Conservation (phyloP, 1,139 yeast genomes). For the Pichia sorboxylosa region DNA sequence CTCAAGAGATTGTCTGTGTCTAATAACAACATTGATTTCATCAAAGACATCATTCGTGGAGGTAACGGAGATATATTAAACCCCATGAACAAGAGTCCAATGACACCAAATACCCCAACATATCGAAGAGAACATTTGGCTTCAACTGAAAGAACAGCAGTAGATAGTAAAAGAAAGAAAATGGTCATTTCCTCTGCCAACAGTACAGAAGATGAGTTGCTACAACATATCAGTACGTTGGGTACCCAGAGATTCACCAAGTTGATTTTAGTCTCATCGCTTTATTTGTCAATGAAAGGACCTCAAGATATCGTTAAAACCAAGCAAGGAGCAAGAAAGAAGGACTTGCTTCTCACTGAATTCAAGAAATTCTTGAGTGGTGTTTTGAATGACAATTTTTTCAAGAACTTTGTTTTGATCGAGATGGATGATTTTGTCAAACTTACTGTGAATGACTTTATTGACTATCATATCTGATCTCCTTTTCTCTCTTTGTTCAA, state of each 20-base stretch:
- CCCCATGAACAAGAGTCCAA: neutral
- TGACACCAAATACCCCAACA: neutral
- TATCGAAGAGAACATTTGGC: too few relatives aligned
- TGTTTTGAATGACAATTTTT: conserved; percentile 16
- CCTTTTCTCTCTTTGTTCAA: too few relatives aligned
- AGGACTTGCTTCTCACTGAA: conserved; percentile 17
- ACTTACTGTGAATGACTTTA: conserved; percentile 21
- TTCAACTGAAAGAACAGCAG: neutral
- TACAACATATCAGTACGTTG: conserved; percentile 8
- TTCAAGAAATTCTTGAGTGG: conserved; percentile 20
- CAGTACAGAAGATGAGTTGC: conserved; percentile 6
- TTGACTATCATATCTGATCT: conserved; percentile 20
- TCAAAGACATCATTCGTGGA: conserved; percentile 2
- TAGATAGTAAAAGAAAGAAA: conserved; percentile 1
- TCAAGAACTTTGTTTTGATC: conserved; percentile 17
- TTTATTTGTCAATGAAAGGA: conserved; percentile 10
- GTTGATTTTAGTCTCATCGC: conserved; percentile 12
- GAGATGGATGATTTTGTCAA: conserved; percentile 22
- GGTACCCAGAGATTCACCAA: conserved; percentile 13
- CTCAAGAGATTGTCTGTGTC: conserved; percentile 6
- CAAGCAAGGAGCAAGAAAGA: conserved; percentile 11
- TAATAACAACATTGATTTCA: conserved; percentile 4
- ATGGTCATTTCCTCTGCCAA: conserved; percentile 3
- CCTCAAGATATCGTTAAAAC: conserved; percentile 13
- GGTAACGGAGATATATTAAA: neutral